Conservation (phyloP, 495 filamentous ascomycete species). For the Neurospora pannonica region DNA sequence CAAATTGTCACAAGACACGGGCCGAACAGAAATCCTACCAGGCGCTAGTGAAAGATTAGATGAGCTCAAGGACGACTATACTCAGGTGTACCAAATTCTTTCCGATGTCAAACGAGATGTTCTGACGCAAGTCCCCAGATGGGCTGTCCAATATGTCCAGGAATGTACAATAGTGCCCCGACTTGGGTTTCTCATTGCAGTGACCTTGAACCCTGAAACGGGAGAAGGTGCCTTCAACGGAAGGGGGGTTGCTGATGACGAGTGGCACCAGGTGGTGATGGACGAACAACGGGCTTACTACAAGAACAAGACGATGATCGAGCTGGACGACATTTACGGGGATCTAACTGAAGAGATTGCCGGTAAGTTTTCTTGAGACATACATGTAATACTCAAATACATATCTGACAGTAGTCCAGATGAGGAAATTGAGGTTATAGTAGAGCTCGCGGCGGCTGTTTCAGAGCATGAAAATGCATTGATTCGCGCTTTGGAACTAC, state of each 20-base stretch:
- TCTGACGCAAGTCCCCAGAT: constrained; percentile 51
- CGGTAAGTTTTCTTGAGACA: too few relatives aligned
- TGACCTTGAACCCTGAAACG: constrained; percentile 52
- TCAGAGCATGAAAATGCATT: constrained; percentile 62
- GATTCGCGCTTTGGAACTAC: constrained; percentile 57
- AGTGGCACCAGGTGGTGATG: constrained; percentile 73
- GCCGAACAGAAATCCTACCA: constrained; percentile 61
- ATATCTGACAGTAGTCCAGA: constrained; percentile 39
- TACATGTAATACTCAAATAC: too few relatives aligned
- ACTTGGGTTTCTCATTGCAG: constrained; percentile 78
- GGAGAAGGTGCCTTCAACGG: constrained; percentile 61
- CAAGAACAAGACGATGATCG: constrained; percentile 76
- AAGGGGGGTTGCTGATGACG: constrained; percentile 38
- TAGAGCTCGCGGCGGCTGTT: constrained; percentile 64
- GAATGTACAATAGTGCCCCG: constrained; percentile 81
- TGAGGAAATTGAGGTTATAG: constrained; percentile 82
- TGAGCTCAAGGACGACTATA: constrained; percentile 63
- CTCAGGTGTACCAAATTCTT: constrained; percentile 66
- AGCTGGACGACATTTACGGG: constrained; percentile 73
- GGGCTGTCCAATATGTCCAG: constrained; percentile 42
- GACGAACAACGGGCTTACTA: constrained; percentile 70
- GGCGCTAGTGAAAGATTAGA: constrained; percentile 74
- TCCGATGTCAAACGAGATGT: constrained; percentile 55
- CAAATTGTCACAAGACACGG: constrained; percentile 61
- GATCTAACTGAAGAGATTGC: constrained; percentile 78